phyloP scores from a whole-genome alignment of 2,329 filamentous ascomycete species.

The Claviceps sorghi region DNA sequence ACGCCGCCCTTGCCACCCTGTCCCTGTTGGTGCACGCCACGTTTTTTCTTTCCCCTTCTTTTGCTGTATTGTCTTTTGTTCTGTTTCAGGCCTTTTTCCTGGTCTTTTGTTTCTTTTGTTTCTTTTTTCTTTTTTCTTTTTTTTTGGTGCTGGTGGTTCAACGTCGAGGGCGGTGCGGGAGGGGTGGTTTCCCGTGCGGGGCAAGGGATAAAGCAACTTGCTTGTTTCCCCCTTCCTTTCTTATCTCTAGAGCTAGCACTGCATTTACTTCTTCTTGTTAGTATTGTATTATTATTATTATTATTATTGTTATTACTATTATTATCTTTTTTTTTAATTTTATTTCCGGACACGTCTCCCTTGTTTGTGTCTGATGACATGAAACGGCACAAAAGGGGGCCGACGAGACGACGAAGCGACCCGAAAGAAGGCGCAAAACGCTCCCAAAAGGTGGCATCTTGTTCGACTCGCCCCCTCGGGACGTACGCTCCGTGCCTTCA shows the following conservation, averaged over 20 bases:
- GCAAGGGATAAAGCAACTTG: not conserved
- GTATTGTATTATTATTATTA: too few species aligned
- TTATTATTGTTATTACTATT: too few species aligned
- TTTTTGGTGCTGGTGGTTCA: not conserved
- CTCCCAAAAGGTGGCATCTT: too few species aligned
- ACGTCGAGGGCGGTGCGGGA: not conserved
- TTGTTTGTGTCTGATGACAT: not conserved
- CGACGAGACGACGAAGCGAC: too few species aligned
- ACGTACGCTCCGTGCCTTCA: too few species aligned
- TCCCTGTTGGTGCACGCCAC: not conserved
- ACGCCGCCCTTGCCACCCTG: too few species aligned
- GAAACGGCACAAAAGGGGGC: not conserved
- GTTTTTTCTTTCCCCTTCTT: not conserved
- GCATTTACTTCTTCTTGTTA: not conserved
- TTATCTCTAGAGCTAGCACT: not conserved
- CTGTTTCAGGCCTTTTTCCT: conserved; percentile 6
- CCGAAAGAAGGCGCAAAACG: too few species aligned
- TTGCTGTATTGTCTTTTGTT: not conserved
- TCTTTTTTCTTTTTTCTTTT: not conserved
- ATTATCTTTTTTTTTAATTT: too few species aligned
- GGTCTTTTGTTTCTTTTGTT: not conserved
- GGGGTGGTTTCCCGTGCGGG: not conserved
- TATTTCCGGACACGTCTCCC: too few species aligned
- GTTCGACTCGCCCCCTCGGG: too few species aligned
- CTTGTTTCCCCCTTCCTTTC: not conserved